A percentile compares a stretch with the other conserved stretches of the same genome.
Conservation (phyloP, 345 rosid species). For the Brassica incana region DNA sequence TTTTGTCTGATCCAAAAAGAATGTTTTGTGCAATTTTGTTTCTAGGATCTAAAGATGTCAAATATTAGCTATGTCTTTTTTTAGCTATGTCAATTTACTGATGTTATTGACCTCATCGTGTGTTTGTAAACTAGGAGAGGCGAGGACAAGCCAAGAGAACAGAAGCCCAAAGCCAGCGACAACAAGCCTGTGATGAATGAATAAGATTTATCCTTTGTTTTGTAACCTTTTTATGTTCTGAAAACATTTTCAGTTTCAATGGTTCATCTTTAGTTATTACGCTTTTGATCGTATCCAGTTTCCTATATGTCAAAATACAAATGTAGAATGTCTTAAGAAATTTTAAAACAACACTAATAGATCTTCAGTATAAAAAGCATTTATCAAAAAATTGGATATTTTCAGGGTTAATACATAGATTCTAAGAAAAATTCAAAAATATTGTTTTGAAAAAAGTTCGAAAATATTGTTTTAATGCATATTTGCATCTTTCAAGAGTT, state of each 20-base stretch:
- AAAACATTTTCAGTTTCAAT: background rate
- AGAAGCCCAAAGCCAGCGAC: conserved; percentile 85
- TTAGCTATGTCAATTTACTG: background rate
- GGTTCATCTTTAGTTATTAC: background rate
- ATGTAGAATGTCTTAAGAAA: too few species aligned
- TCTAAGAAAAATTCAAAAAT: too few species aligned
- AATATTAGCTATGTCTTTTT: background rate
- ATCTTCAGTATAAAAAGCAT: too few species aligned
- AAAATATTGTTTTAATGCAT: too few species aligned
- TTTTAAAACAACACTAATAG: too few species aligned
- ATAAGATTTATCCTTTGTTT: background rate
- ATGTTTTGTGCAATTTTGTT: background rate
- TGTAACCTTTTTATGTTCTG: background rate
- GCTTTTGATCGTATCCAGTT: background rate
- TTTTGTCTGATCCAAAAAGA: background rate
- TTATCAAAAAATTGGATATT: too few species aligned
- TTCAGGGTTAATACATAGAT: too few species aligned
- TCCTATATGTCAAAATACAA: background rate
- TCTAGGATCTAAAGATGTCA: background rate
- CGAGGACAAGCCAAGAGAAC: conserved; percentile 96
- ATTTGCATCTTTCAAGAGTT: too few species aligned
- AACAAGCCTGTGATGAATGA: conserved; percentile 91
- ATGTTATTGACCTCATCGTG: background rate
- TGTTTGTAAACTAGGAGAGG: conserved; percentile 55
- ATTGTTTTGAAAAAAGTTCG: too few species aligned